Evolutionary conservation across 1,284 basidiomycete species (phyloP).

Genomic region (Ceratobasidium sp.): DNA sequence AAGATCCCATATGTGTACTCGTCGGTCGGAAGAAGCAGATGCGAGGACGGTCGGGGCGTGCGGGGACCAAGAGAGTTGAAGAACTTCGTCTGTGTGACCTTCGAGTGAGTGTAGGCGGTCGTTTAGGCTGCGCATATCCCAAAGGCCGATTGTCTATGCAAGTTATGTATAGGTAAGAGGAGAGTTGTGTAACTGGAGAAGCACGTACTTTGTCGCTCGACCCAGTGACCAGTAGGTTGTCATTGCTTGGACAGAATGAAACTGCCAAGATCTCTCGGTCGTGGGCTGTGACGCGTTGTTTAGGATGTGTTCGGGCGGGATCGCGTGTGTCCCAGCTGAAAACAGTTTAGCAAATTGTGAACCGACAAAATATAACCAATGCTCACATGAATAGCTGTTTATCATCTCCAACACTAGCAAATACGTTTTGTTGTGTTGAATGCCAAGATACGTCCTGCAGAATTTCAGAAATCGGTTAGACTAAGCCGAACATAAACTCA

Average conservation of each 20-base stretch:
- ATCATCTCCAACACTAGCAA: slow-evolving; percentile 98
- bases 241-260: slow-evolving; percentile 85
- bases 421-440: slow-evolving; percentile 80
- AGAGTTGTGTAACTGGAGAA: background rate
- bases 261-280: slow-evolving; percentile 91
- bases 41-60: slow-evolving; percentile 91
- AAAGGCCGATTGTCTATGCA: slow-evolving; percentile 81
- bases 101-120: slow-evolving; percentile 91
- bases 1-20: slow-evolving; percentile 96
- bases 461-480: background rate
- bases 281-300: slow-evolving; percentile 83
- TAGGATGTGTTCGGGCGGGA: slow-evolving; percentile 65
- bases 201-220: slow-evolving; percentile 86
- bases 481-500: slow-evolving; percentile 53
- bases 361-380: slow-evolving; percentile 2
- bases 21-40: slow-evolving; percentile 89
- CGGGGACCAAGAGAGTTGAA: slow-evolving; percentile 95
- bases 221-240: slow-evolving; percentile 90
- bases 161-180: background rate
- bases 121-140: slow-evolving; percentile 82
- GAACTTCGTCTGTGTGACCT: slow-evolving; percentile 92
- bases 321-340: slow-evolving; percentile 93
- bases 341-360: slow-evolving; percentile 26
- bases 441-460: slow-evolving; percentile 96
- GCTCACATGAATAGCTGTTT: slow-evolving; percentile 89